A percentile compares a stretch with the other conserved stretches of the same genome.
Conservation (phyloP, 108 stramenopile species). For the Pseudonitzschia delicatissima region DNA sequence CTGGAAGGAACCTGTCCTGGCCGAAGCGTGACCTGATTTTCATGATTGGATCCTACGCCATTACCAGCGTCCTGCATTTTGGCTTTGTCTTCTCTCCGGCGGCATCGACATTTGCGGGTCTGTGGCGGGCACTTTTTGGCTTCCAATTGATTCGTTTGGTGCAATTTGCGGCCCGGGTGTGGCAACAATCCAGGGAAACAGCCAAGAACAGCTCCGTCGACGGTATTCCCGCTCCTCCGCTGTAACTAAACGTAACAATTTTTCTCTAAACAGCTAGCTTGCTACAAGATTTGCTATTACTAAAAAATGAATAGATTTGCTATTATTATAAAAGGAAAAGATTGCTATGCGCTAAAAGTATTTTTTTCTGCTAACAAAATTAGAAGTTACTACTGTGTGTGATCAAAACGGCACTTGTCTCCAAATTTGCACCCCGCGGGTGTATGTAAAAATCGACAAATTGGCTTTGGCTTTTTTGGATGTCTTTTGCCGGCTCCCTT, state of each 20-base stretch:
- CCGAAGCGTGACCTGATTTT: slow-evolving; percentile 53
- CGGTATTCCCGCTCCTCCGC: slow-evolving; percentile 5
- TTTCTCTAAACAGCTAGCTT: not conserved
- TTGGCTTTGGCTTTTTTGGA: not conserved
- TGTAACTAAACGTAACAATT: not conserved
- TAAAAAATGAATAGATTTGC: not conserved
- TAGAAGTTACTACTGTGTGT: not conserved
- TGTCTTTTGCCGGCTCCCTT: not conserved
- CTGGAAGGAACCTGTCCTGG: slow-evolving; percentile 75
- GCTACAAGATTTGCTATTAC: not conserved
- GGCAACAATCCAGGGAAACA: not conserved
- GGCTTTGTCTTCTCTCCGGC: slow-evolving; percentile 40
- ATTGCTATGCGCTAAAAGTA: not conserved
- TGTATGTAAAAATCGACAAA: slow-evolving; percentile 1
- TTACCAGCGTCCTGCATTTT: slow-evolving; percentile 47
- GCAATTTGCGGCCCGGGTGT: slow-evolving; percentile 49
- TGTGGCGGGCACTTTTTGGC: slow-evolving; percentile 64
- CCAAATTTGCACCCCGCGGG: slow-evolving; percentile 6
- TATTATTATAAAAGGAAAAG: not conserved
- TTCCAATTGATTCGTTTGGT: slow-evolving; percentile 68
- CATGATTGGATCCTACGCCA: slow-evolving; percentile 55
- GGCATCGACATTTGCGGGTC: slow-evolving; percentile 41
- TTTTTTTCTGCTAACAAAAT: not conserved
- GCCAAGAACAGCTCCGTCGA: not conserved
- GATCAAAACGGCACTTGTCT: slow-evolving; percentile 11